Percentiles rank a stretch among this genome's conserved stretches.
Evolutionary conservation across 129 eudicot genomes (phyloP).

Genomic region (Escallonia rubra): DNA sequence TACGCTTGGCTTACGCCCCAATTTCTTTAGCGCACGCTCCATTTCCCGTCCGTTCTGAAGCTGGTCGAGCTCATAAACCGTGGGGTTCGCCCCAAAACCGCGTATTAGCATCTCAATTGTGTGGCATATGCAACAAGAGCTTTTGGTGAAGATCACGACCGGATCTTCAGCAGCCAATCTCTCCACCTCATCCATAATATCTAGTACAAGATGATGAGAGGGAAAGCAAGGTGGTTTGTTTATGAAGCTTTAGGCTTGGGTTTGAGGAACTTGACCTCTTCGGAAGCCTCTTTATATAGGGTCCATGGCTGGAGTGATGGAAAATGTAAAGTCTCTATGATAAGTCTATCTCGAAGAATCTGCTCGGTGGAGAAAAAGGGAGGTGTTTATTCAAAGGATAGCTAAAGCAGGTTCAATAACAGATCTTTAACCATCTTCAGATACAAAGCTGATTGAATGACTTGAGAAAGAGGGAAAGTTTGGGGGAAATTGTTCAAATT

Average conservation of each 20-base stretch:
- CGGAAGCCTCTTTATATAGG: conserved; percentile 1
- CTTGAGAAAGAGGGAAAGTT: too few species aligned
- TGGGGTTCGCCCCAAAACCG: conserved; percentile 45
- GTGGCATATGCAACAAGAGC: conserved; percentile 46
- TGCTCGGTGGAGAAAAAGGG: too few species aligned
- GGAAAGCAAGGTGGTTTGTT: not conserved
- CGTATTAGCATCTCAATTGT: conserved; percentile 32
- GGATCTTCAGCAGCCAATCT: conserved; percentile 32
- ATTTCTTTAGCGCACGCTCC: conserved; percentile 30
- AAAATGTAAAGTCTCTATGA: too few species aligned
- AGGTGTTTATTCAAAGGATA: too few species aligned
- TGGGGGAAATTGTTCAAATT: too few species aligned
- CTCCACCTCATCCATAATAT: conserved; percentile 31
- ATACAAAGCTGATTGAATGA: too few species aligned
- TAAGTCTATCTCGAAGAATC: too few species aligned
- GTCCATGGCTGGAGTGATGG: not conserved
- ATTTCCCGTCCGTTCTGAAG: conserved; percentile 28
- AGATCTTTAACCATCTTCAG: too few species aligned
- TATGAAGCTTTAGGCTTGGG: not conserved
- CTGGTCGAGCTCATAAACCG: conserved; percentile 47
- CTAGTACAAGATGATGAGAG: too few species aligned
- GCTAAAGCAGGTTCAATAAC: too few species aligned
- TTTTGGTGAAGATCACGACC: conserved; percentile 46
- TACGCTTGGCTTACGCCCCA: conserved; percentile 41
- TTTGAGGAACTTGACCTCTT: conserved; percentile 1